A percentile compares a stretch with the other conserved stretches of the same genome.
These are phyloP conservation scores for Fraxinus floribunda DNA, from an alignment of 305 asterid species.

Conservation along the genomic window DNA sequence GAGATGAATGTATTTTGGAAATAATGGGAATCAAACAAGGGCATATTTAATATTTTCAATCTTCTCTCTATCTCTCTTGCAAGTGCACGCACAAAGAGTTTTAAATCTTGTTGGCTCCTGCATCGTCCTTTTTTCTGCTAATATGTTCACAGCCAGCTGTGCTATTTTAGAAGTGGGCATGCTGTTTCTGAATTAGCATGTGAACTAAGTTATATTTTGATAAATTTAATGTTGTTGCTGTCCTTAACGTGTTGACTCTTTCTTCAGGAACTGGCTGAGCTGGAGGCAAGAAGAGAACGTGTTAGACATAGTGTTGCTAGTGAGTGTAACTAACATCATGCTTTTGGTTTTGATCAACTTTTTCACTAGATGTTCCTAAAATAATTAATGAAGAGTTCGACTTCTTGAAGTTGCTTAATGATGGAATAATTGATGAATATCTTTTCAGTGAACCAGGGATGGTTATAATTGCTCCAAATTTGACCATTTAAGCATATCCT, in stretches of 20 bases:
- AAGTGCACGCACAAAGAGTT: background rate
- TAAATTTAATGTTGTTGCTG: background rate
- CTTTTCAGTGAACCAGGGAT: slow-evolving; percentile 4
- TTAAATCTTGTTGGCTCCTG: slow-evolving; percentile 1
- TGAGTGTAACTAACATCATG: slow-evolving; percentile 42
- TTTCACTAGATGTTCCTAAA: slow-evolving; percentile 14
- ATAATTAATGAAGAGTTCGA: slow-evolving; percentile 12
- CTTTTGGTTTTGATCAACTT: slow-evolving; percentile 1
- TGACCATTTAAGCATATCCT: background rate
- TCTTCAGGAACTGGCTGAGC: slow-evolving; percentile 81
- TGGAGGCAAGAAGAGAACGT: slow-evolving; percentile 87
- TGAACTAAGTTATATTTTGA: background rate
- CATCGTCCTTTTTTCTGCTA: background rate
- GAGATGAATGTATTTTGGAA: background rate
- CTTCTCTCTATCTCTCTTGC: background rate
- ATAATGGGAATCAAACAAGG: too few species aligned
- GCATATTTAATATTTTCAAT: background rate
- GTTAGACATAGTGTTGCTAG: slow-evolving; percentile 80
- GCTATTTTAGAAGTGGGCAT: background rate
- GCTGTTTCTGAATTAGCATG: background rate
- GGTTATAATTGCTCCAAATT: background rate
- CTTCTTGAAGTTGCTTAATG: background rate
- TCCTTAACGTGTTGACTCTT: slow-evolving; percentile 21
- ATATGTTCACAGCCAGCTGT: background rate
- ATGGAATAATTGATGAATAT: slow-evolving; percentile 1